Evolutionary conservation across 306 rosid species (phyloP).

Genomic region (Oemleria cerasiformis): DNA sequence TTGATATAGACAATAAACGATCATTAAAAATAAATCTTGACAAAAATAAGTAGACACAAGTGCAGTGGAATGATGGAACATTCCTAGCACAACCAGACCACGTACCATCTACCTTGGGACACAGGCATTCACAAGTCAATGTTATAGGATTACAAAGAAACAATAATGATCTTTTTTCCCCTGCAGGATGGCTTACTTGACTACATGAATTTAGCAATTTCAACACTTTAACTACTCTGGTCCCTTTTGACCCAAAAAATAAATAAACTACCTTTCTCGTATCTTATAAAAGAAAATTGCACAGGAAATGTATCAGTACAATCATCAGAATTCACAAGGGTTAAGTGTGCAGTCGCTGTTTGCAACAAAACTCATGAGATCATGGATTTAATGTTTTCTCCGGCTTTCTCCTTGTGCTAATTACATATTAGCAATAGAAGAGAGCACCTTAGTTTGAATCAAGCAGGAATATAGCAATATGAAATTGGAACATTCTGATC

Average conservation of each 20-base stretch:
- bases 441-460: background rate
- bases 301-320: background rate
- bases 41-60: background rate
- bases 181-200: background rate
- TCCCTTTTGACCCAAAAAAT: background rate
- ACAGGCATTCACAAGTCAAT: background rate
- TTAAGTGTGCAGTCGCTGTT: background rate
- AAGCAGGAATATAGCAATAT: background rate
- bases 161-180: too few species aligned
- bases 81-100: background rate
- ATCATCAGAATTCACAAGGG: background rate
- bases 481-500: background rate
- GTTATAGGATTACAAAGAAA: background rate
- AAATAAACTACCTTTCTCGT: too few species aligned
- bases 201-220: background rate
- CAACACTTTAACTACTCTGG: background rate
- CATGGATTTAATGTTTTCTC: background rate
- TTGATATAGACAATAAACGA: too few species aligned
- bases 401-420: background rate
- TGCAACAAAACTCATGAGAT: background rate
- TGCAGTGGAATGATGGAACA: background rate
- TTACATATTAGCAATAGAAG: background rate
- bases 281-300: background rate
- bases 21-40: too few species aligned
- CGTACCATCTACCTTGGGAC: background rate